Evolutionary conservation across 176 grass and related monocot genomes (phyloP).

Genomic region (Canna indica): DNA sequence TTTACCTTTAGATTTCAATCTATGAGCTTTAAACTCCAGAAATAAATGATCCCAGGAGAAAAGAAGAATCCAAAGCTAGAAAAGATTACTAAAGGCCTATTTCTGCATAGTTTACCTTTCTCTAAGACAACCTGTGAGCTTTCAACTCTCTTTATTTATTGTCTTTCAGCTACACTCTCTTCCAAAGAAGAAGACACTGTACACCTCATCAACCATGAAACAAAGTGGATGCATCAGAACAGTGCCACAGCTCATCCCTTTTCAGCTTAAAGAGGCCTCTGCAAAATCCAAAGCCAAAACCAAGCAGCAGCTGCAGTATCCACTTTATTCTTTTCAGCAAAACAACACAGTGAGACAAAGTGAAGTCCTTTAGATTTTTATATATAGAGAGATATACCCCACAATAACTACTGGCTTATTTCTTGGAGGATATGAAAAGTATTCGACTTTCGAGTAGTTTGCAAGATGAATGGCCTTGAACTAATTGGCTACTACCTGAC

Average conservation of each 20-base stretch:
- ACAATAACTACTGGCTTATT: neutral
- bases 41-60: too few species aligned
- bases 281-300: constrained; percentile 3
- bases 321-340: neutral
- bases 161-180: neutral
- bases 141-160: neutral
- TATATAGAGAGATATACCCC: neutral
- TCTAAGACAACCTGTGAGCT: too few species aligned
- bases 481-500: too few species aligned
- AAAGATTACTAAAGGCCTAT: too few species aligned
- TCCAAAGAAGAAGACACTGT: constrained; percentile 7
- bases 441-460: too few species aligned
- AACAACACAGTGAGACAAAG: neutral
- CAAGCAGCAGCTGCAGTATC: constrained; percentile 1
- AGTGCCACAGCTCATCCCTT: neutral
- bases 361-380: neutral
- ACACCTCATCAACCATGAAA: neutral
- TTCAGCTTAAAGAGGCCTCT: neutral
- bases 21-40: too few species aligned
- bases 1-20: too few species aligned
- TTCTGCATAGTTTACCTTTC: too few species aligned
- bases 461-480: too few species aligned
- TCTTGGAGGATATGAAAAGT: neutral
- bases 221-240: neutral
- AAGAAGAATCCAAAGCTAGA: too few species aligned